phyloP scores from a whole-genome alignment of 2,329 filamentous ascomycete genomes.

The Penicillium occitanis region DNA sequence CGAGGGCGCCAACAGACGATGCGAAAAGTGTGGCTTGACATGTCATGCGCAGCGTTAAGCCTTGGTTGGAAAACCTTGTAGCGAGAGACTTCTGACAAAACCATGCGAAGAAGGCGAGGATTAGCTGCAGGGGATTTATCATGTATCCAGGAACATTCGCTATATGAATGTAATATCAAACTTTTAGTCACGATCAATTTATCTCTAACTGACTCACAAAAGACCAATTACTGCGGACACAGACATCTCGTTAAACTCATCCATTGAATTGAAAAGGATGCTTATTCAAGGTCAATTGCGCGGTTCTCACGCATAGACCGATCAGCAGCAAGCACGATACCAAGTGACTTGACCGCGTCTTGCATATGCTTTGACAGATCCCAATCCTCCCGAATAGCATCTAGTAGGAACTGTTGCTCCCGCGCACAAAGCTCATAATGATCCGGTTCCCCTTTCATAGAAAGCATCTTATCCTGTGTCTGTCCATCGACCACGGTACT shows the following conservation, averaged over 20 bases:
- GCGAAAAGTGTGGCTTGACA: no score
- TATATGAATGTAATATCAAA: background rate
- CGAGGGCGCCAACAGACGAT: no score
- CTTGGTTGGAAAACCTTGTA: background rate
- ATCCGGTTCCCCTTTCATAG: constrained; percentile 23
- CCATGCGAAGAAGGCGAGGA: background rate
- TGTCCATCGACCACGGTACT: constrained; percentile 21
- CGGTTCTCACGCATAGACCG: constrained; percentile 24
- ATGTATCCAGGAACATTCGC: background rate
- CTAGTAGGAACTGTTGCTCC: constrained; percentile 24
- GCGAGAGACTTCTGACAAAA: background rate
- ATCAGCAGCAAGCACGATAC: constrained; percentile 24
- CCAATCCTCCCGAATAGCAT: constrained; percentile 21
- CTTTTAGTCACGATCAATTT: background rate
- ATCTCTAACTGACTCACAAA: no score
- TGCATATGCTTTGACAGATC: constrained; percentile 24
- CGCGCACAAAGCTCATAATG: constrained; percentile 26
- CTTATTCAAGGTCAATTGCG: constrained; percentile 22
- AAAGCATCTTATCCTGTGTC: constrained; percentile 21
- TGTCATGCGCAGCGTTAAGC: constrained; percentile 15
- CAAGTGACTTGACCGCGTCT: constrained; percentile 23
- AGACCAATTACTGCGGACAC: no score
- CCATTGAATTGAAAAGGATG: no score
- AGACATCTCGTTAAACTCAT: no score
- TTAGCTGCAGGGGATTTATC: background rate